Base-by-base conservation (phyloP, 768 basidiomycete species). In the Rhodotorula diobovata region DNA sequence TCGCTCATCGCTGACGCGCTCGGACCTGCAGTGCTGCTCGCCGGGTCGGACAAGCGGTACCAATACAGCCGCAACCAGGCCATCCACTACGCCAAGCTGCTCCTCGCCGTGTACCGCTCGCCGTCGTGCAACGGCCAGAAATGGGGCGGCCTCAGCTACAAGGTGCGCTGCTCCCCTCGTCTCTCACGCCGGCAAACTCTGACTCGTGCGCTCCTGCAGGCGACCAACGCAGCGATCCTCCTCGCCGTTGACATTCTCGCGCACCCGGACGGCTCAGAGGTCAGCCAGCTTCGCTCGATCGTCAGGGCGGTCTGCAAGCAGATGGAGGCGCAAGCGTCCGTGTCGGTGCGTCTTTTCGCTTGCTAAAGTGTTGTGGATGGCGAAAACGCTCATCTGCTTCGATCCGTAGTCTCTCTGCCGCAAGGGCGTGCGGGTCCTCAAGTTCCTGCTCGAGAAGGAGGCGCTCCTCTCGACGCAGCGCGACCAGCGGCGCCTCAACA, bases 31-130 rank as follows among this genome's bases (percentile, higher is more conserved):
- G 71, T 72, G 8, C 63, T 64, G 25, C 63, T 72, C 37, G 64
- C 67, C 32, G 63, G 45, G 7, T 25, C 39, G 18, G 61, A 72
- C 54, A 55, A 61, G 18, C 25, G 46, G 2, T 72, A 65, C 48
- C 67, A 68, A 35, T 68, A 65, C 55, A 66, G 63, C 14, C 67
- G 71, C 21, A 45, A 65, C 35, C 71, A 66, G 35, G 67, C 67
- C 4, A 35, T 72, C 71, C 43, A 72, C 28, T 62, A 66, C 32
- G 60, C 67, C 18, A 65, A 65, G 46, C 35, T 68, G 6, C 59
- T 68, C 11, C 71, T 72, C 55, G 71, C 71, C 43, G 63, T 72
- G 48, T 72, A 65, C 55, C 71, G 71, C 14, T 72, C 71, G 11
- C 67, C 71, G 39, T 72, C 15, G 30, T 55, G 7, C 32, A 37